Percentiles rank a stretch among this genome's conserved stretches.
Evolutionary conservation across 2,329 filamentous ascomycete species (phyloP).

Genomic region (Diaporthe sp.): DNA sequence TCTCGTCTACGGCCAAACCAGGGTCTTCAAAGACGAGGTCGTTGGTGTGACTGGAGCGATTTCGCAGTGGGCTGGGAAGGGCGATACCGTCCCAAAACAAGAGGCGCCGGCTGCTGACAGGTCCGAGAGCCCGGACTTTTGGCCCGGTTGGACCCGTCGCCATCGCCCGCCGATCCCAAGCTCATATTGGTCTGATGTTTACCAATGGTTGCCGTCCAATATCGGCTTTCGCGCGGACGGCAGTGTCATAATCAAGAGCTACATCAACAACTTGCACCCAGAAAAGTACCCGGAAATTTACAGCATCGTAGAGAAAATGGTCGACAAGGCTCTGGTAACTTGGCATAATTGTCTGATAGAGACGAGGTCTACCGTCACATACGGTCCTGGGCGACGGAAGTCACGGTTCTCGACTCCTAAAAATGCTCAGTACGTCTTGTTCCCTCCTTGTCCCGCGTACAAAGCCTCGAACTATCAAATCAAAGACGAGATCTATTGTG

Average conservation of each 20-base stretch:
- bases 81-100: constrained; percentile 4
- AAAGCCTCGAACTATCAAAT: not conserved
- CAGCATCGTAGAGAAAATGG: constrained; percentile 39
- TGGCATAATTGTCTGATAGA: constrained; percentile 14
- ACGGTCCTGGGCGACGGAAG: constrained; percentile 7
- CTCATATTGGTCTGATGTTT: constrained; percentile 34
- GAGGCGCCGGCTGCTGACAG: too few species aligned
- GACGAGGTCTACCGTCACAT: not conserved
- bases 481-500: too few species aligned
- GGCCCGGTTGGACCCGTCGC: too few species aligned
- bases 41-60: constrained; percentile 21
- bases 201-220: constrained; percentile 43
- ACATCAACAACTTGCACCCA: constrained; percentile 43
- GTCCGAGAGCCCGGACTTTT: too few species aligned
- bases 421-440: not conserved
- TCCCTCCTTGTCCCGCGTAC: not conserved
- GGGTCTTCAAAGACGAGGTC: constrained; percentile 42
- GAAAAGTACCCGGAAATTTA: constrained; percentile 37
- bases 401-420: constrained; percentile 16
- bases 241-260: constrained; percentile 38
- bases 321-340: constrained; percentile 30
- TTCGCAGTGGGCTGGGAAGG: constrained; percentile 36
- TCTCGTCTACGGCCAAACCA: constrained; percentile 58
- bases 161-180: not conserved
- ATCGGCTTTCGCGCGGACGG: constrained; percentile 38